These are phyloP conservation scores for Trifolium dubium DNA, from an alignment of 306 rosid genomes.

Conservation along the genomic window DNA sequence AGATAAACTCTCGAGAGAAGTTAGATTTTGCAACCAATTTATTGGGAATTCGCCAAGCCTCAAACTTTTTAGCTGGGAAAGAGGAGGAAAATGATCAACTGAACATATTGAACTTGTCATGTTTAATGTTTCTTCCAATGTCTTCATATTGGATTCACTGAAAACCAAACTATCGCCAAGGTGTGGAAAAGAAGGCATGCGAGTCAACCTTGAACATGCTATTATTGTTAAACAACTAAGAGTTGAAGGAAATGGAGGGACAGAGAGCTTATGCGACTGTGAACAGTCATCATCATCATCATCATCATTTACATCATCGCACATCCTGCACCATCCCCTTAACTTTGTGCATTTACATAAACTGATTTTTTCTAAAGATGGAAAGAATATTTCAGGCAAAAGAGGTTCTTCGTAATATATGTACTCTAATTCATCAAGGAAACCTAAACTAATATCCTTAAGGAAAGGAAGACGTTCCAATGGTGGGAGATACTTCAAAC, in stretches of 20 bases:
- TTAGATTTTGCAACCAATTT: too few relatives aligned
- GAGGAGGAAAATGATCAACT: too few relatives aligned
- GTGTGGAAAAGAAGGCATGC: too few relatives aligned
- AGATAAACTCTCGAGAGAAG: too few relatives aligned
- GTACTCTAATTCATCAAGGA: background rate
- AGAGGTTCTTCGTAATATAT: background rate
- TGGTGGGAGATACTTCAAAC: slow-evolving; percentile 18
- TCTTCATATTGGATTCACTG: background rate
- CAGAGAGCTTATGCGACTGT: too few relatives aligned
- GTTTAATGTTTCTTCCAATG: background rate
- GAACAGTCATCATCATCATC: too few relatives aligned
- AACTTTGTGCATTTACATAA: background rate
- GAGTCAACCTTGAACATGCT: too few relatives aligned
- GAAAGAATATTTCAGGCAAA: background rate
- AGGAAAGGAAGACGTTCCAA: slow-evolving; percentile 27
- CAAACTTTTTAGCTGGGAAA: background rate
- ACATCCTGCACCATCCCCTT: background rate
- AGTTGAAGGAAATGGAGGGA: too few relatives aligned
- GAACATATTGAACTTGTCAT: background rate
- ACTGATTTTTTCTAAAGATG: background rate
- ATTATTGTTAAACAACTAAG: too few relatives aligned
- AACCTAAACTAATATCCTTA: background rate
- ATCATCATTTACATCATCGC: too few relatives aligned
- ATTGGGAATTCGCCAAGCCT: too few relatives aligned
- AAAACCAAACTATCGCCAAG: background rate